Evolutionary conservation across 2,329 filamentous ascomycete species (phyloP), one percentile per base, ranked within the genome.

Genomic region (Colletotrichum sp.): DNA sequence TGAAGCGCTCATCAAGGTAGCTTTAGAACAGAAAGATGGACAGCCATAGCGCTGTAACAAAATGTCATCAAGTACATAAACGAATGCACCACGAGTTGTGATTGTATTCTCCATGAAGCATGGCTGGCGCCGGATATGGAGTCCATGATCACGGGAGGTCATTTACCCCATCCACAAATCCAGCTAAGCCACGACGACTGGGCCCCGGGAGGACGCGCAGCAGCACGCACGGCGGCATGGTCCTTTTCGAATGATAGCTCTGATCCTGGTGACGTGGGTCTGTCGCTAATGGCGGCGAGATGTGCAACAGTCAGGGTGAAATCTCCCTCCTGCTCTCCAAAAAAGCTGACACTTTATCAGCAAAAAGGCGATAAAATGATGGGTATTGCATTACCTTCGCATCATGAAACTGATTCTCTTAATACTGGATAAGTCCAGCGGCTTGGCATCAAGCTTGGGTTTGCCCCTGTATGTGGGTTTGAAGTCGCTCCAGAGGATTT

Each of bases 371-470:
- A 62, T 56, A 59, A n/a, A 61, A 13, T 24, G 61, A 12, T 38
- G 34, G 21, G 26, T 18, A 13, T 18, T n/a, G 7, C 18, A 86
- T 74, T 83, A 95, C 94, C 95, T 97, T 82, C 95, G 87, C 88
- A 94, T 94, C 95, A 97, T 96, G 74, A 97, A 87, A 66, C 92
- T 93, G 34, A 96, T 86, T 62, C 94, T 88, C 84, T 90, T 93
- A 52, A 97, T 86, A 58, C 86, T 86, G 63, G 86, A 86, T 77
- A 90, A 79, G 78, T 95, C 86, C 78, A 97, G 82, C 7, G 89
- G 87, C 72, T 87, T 82, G 0, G 90, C 90, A 83, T 94, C 92
- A 21, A 89, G 84, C 81, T 90, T 89, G 76, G 92, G 88, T 79
- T 89, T 90, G 1, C 95, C 95, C 5, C 95, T 88, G 83, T 95